A percentile compares a stretch with the other conserved stretches of the same genome.
phyloP scores from a whole-genome alignment of 2,329 filamentous ascomycete species.

The Stachybotrys chlorohalonatus region DNA sequence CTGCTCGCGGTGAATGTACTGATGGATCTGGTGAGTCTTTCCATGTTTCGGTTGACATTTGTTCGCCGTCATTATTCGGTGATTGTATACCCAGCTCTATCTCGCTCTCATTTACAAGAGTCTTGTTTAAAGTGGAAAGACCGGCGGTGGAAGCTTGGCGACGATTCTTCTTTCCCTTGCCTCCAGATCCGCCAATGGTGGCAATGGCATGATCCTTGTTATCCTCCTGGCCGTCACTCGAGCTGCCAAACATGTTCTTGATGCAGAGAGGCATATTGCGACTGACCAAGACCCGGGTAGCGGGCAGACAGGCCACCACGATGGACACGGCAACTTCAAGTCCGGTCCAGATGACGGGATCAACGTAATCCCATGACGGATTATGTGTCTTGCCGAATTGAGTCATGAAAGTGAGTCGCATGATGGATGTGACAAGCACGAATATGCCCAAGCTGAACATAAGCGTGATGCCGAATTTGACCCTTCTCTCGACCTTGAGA shows the following conservation, averaged over 20 bases:
- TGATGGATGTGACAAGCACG: conserved; percentile 15
- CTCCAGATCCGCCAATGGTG: not conserved
- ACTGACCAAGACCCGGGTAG: conserved; percentile 21
- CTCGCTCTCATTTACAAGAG: not conserved
- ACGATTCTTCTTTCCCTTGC: not conserved
- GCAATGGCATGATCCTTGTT: not conserved
- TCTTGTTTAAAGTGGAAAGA: not conserved
- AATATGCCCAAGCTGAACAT: conserved; percentile 37
- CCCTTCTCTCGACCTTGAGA: conserved; percentile 28
- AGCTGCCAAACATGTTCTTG: not conserved
- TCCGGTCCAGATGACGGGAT: conserved; percentile 32
- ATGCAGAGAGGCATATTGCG: conserved; percentile 1
- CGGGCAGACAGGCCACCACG: conserved; percentile 30
- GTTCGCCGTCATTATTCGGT: not conserved
- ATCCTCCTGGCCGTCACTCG: not conserved
- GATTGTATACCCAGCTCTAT: not conserved
- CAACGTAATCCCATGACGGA: conserved; percentile 31
- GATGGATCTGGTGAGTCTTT: not conserved
- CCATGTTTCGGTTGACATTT: not conserved
- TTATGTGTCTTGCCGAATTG: conserved; percentile 22
- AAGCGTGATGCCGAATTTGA: conserved; percentile 31
- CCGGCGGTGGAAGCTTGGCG: not conserved
- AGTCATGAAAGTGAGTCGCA: not conserved
- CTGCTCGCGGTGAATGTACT: not conserved
- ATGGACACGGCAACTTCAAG: conserved; percentile 32